Evolutionary conservation across 2,329 filamentous ascomycete species (phyloP).

Genomic region (Rutstroemia sydowiana): DNA sequence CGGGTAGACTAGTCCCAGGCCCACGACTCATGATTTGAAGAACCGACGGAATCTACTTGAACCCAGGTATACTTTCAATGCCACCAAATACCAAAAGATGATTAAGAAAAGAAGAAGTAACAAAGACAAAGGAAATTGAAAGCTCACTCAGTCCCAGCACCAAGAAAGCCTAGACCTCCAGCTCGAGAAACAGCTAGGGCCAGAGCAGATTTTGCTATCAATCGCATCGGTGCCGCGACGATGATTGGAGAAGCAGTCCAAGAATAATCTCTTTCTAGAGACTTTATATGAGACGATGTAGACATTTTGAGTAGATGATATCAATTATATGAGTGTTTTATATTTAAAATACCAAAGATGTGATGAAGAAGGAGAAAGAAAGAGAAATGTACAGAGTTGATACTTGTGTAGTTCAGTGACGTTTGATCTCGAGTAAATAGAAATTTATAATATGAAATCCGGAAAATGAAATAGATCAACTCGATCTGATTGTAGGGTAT

Average conservation of each 20-base stretch:
- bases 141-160: constrained; percentile 30
- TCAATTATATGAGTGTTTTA: too few relatives aligned
- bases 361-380: too few relatives aligned
- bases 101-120: neutral
- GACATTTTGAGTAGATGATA: constrained; percentile 4
- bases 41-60: too few relatives aligned
- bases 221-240: constrained; percentile 60
- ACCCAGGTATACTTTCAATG: neutral
- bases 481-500: too few relatives aligned
- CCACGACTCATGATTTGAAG: neutral
- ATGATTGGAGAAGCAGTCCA: constrained; percentile 36
- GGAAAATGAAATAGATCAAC: too few relatives aligned
- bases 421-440: too few relatives aligned
- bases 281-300: constrained; percentile 2
- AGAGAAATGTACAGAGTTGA: too few relatives aligned
- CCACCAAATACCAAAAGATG: neutral
- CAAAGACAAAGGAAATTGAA: neutral
- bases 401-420: too few relatives aligned
- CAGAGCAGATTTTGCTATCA: constrained; percentile 48
- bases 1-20: too few relatives aligned
- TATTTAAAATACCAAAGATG: neutral
- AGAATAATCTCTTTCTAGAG: constrained; percentile 10
- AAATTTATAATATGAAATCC: too few relatives aligned
- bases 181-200: constrained; percentile 52
- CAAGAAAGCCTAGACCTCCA: constrained; percentile 44